Percentiles rank a stretch among this genome's conserved stretches.
Conservation (phyloP, 495 filamentous ascomycete genomes). For the Aspergillus funiculosus region DNA sequence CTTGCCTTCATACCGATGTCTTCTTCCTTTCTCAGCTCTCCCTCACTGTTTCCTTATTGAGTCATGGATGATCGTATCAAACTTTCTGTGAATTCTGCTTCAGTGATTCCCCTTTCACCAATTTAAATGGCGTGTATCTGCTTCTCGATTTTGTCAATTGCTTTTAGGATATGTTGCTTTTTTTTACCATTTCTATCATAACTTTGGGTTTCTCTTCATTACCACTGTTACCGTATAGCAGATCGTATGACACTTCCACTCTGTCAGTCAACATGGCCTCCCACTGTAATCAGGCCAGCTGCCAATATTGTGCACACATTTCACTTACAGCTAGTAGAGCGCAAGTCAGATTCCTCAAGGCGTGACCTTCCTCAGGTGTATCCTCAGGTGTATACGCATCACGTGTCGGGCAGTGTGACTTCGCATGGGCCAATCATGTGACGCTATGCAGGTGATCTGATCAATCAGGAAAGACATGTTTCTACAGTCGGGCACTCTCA, state of each 20-base stretch:
- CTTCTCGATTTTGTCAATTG: not conserved
- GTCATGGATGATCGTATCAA: constrained; percentile 11
- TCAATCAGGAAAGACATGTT: constrained; percentile 4
- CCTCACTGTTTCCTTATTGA: constrained; percentile 2
- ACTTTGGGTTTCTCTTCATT: too few relatives aligned
- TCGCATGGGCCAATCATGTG: constrained; percentile 13
- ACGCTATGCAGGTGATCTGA: constrained; percentile 4
- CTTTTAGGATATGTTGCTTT: not conserved
- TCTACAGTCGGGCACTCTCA: not conserved
- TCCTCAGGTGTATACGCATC: not conserved
- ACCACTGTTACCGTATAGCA: too few relatives aligned
- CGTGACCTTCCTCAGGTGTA: not conserved
- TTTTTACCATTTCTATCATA: too few relatives aligned
- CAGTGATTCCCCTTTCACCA: constrained; percentile 27
- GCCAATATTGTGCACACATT: too few relatives aligned
- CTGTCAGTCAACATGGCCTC: too few relatives aligned
- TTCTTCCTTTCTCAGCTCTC: constrained; percentile 17
- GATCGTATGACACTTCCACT: too few relatives aligned
- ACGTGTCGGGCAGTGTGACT: constrained; percentile 4
- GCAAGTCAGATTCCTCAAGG: not conserved
- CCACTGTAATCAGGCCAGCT: too few relatives aligned
- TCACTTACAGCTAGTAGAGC: not conserved
- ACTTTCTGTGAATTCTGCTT: constrained; percentile 20
- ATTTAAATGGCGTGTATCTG: constrained; percentile 11
- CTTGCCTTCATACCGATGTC: not conserved